Evolutionary conservation across 2,329 filamentous ascomycete species (phyloP).

Genomic region (Cercospora berteroae): DNA sequence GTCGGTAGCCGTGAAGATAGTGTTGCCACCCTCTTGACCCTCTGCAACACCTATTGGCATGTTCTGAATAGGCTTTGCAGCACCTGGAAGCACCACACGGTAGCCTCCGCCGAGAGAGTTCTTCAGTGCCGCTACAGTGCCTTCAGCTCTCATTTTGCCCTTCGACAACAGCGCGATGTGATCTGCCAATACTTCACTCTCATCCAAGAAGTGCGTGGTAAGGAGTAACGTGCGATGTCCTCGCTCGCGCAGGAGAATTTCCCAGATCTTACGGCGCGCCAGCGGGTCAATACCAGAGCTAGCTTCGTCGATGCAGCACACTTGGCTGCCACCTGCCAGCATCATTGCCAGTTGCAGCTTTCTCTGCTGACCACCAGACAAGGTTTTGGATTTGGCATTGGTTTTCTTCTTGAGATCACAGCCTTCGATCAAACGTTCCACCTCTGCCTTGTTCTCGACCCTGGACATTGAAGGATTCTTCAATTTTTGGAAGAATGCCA

Average conservation of each 20-base stretch:
- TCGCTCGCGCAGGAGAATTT: constrained; percentile 79
- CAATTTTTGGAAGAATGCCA: constrained; percentile 77
- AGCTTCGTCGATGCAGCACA: constrained; percentile 88
- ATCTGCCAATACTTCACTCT: constrained; percentile 82
- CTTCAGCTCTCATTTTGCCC: constrained; percentile 73
- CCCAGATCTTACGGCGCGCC: constrained; percentile 83
- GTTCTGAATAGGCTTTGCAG: neutral
- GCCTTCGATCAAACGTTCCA: constrained; percentile 61
- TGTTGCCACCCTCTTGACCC: neutral
- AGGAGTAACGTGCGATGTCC: constrained; percentile 76
- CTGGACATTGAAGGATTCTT: constrained; percentile 51
- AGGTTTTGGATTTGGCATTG: constrained; percentile 66
- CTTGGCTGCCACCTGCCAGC: constrained; percentile 76
- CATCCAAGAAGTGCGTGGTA: constrained; percentile 88
- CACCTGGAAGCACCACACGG: constrained; percentile 50
- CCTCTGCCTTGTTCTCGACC: constrained; percentile 57
- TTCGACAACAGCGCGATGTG: constrained; percentile 83
- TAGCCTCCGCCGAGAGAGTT: constrained; percentile 77
- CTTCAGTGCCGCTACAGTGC: constrained; percentile 80
- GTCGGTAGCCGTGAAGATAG: constrained; percentile 13
- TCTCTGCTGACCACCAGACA: constrained; percentile 85
- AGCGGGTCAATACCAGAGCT: constrained; percentile 82
- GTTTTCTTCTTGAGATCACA: constrained; percentile 74
- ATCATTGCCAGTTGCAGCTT: constrained; percentile 90
- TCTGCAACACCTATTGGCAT: neutral